Evolutionary conservation across 495 filamentous ascomycete genomes (phyloP), one percentile per base, ranked within the genome.

Genomic region (Viridothelium virens): DNA sequence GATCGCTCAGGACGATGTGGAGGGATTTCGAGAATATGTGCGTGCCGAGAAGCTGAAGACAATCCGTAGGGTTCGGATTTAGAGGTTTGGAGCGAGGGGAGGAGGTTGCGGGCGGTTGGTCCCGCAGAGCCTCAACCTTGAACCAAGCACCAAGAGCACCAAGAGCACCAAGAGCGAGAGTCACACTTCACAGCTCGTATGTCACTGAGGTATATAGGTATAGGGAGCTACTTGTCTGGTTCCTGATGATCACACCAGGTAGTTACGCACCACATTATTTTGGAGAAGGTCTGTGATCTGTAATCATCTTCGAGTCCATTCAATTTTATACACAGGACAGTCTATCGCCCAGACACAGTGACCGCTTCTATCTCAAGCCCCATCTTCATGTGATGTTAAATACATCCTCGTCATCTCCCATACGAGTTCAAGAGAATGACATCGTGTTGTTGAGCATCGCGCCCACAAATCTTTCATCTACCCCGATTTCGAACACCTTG

Each of bases 61-160:
- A n/a, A 25, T 16, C 0, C 5, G n/a, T 11, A 25, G n/a, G 5
- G n/a, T 14, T 53, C 11, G 5, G 48, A 11, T 14, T 5, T 18
- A 25, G 9, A 16, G 18, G 48, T 11, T 53, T 16, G n/a, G 48
- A 25, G 11, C 18, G 48, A 25, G 18, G 48, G 5, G 12, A 5
- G 5, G 48, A 53, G 11, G 48, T 25, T 14, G 5, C 12, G 12
- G 1, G n/a, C 48, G 48, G 48, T 18, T 53, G 48, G 5, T 11
- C 48, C 48, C 48, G 48, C 48, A 53, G 48, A 53, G 48, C 48
- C 48, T 53, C 48, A 53, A 25, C 25, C 25, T 25, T 25, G 25
- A 25, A 25, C 25, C 25, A 25, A 25, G 25, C 25, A 25, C 25
- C 25, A 25, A 25, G 25, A 25, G 25, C 25, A 25, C 25, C 25